Evolutionary conservation across 1,139 yeast genomes (phyloP), one percentile per base, ranked within the genome.

Genomic region (Debaryomycetaceae sp.): DNA sequence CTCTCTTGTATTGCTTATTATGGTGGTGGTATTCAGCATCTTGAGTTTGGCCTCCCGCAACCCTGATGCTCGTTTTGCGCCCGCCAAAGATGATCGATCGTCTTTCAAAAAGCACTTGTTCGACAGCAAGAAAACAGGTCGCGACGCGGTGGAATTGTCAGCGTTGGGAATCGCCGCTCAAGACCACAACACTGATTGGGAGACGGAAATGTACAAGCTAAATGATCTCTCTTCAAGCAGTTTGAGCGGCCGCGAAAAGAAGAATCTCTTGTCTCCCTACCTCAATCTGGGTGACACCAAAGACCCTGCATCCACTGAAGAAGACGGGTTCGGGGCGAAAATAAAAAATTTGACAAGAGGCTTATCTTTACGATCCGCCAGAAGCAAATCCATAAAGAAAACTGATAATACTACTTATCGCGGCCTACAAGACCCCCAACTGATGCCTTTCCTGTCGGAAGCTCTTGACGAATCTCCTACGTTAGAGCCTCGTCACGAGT

Each of bases 31-130:
- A 0, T 73, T 76, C 40, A 67, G 75, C 31, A 51, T 54, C 10
- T 55, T 73, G 44, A 72, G 81, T 20, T 38, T 78, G 2, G 53
- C 74, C 35, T 73, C 83, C 13, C 79, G 77, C 58, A 81, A 80
- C 47, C 92, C 92, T 19, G 93, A 81, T 55, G 75, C 83, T 8
- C 72, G 83, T 51, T 81, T 80, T 51, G 80, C 79, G 27, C 90
- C 90, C 13, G 87, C 87, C 6, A 76, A 63, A 41, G 93, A 81
- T 58, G 93, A 81, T 47, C 71, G 93, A 66, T 73, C 81, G 13
- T 78, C 90, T 2, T 81, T 81, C 73, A 86, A 78, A 50, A 27
- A 30, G 26, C 21, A 14, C 7, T 31, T 23, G 15, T 12, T 18
- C 10, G 13, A 16, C 7, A 11, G 12, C 4, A 15, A 7, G n/a